Evolutionary conservation across 2,329 filamentous ascomycete genomes (phyloP).

Genomic region (Incumbomyces lentus): DNA sequence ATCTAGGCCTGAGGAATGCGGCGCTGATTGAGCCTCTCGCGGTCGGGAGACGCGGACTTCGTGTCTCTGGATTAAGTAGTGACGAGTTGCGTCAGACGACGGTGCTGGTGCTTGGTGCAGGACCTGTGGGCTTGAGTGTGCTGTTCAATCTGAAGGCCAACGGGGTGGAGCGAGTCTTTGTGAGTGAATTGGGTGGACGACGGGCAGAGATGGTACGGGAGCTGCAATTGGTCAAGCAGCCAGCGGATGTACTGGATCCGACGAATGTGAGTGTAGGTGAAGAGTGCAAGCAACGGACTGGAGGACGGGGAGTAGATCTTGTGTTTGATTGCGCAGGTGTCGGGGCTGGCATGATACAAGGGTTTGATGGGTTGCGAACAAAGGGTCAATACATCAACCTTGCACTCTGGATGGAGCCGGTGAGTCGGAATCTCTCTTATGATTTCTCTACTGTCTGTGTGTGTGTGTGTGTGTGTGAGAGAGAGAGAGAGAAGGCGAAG

Average conservation of each 20-base stretch:
- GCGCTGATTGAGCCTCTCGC: slow-evolving; percentile 45
- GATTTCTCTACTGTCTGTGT: background rate
- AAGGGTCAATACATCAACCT: slow-evolving; percentile 45
- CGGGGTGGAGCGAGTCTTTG: slow-evolving; percentile 36
- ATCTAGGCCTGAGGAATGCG: slow-evolving; percentile 41
- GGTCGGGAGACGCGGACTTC: slow-evolving; percentile 45
- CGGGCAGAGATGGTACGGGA: slow-evolving; percentile 39
- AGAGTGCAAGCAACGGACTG: slow-evolving; percentile 21
- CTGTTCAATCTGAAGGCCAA: slow-evolving; percentile 36
- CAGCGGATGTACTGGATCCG: slow-evolving; percentile 40
- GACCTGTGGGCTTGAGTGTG: slow-evolving; percentile 43
- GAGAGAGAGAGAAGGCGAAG: background rate
- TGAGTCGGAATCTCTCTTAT: slow-evolving; percentile 22
- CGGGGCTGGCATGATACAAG: slow-evolving; percentile 38
- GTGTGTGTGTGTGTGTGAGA: background rate
- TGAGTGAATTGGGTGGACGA: slow-evolving; percentile 39
- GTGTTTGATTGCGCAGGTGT: slow-evolving; percentile 46
- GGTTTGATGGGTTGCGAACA: slow-evolving; percentile 37
- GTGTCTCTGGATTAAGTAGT: slow-evolving; percentile 28
- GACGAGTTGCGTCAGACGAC: slow-evolving; percentile 34
- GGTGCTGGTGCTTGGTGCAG: slow-evolving; percentile 42
- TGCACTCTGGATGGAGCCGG: slow-evolving; percentile 44
- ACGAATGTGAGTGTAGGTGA: slow-evolving; percentile 37
- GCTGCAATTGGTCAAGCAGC: slow-evolving; percentile 28
- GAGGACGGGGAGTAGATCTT: slow-evolving; percentile 39